Base-by-base conservation (phyloP, 1,139 yeast species). In the Blastobotrys raffinosifermentans region DNA sequence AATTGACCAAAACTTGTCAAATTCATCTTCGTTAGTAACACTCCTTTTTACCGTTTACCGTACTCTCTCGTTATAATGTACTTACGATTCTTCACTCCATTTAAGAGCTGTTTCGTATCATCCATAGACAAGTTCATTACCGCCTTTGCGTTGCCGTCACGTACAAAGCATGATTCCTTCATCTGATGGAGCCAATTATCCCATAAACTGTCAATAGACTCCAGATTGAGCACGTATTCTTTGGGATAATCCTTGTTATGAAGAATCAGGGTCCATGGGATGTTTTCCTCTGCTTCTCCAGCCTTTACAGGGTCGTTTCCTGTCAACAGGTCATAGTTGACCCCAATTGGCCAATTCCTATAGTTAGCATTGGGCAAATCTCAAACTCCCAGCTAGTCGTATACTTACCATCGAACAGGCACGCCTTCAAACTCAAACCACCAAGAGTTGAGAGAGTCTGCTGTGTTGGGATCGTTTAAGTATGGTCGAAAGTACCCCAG, bases 311-410 rank as follows among this genome's bases (percentile, higher is more conserved):
- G 72, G 35, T 64, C 64, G 8, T 8, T 8, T 1, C 64, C 66
- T 15, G 66, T 63, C 38, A 72, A 57, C 16, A 69, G 57, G 48
- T 86, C 96, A 51, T 70, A 75, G 3, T 80, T 60, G 3, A 82
- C 64, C 0, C 96, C 96, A 4, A 80, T 61, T 0, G 96, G 96
- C 48, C 77, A 63, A 48, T 82, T 78, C 94, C 57, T 51, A n/a
- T n/a, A 27, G 15, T 22, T 13, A 11, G 21, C 7, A 16, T 29
- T 23, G 20, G 30, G 38, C 15, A n/a, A 15, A 15, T 22, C 7
- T 14, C 11, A 29, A 18, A 16, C 21, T 21, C 19, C 13, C 20
- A 5, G 20, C 18, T 14, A 16, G 16, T 16, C 19, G 17, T 11
- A 6, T 14, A 19, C 54, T 29, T 37, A 53, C 62, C 96, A 87